Evolutionary conservation across 441 rosid species (phyloP).

Genomic region (Jatropha podagrica): DNA sequence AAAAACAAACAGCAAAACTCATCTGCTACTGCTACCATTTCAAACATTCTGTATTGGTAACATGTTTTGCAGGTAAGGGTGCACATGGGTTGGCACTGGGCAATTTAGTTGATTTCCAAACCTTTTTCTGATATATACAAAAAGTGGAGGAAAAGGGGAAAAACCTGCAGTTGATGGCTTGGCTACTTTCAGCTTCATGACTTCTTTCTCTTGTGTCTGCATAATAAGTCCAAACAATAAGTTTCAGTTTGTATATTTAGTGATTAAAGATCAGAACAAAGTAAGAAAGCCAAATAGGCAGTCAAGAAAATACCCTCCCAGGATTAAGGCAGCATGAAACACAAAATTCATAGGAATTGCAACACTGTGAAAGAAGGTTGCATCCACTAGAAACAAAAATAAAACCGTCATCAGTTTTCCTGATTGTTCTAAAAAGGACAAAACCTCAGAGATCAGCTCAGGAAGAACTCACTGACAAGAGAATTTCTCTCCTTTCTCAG

Average conservation of each 20-base stretch:
- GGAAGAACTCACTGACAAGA: conserved; percentile 86
- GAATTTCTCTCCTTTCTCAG: conserved; percentile 76
- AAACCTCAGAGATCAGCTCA: conserved; percentile 13
- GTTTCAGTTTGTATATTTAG: conserved; percentile 18
- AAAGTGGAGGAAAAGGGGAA: background rate
- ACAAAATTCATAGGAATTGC: conserved; percentile 86
- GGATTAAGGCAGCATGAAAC: conserved; percentile 94
- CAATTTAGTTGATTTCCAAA: background rate
- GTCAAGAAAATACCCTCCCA: conserved; percentile 48
- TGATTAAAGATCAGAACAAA: conserved; percentile 10
- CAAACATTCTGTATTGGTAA: background rate
- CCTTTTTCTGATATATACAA: background rate
- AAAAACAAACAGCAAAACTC: conserved; percentile 9
- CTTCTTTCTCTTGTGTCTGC: conserved; percentile 62
- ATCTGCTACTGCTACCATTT: background rate
- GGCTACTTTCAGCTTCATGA: conserved; percentile 62
- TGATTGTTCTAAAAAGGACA: background rate
- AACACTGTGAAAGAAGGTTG: conserved; percentile 76
- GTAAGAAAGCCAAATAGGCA: conserved; percentile 6
- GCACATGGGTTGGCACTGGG: background rate
- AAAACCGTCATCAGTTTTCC: conserved; percentile 16
- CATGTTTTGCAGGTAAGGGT: background rate
- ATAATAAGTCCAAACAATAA: conserved; percentile 26
- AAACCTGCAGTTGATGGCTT: conserved; percentile 88
- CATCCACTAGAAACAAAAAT: conserved; percentile 61